phyloP scores from a whole-genome alignment of 306 rosid genomes.

The Dryas octopetala region DNA sequence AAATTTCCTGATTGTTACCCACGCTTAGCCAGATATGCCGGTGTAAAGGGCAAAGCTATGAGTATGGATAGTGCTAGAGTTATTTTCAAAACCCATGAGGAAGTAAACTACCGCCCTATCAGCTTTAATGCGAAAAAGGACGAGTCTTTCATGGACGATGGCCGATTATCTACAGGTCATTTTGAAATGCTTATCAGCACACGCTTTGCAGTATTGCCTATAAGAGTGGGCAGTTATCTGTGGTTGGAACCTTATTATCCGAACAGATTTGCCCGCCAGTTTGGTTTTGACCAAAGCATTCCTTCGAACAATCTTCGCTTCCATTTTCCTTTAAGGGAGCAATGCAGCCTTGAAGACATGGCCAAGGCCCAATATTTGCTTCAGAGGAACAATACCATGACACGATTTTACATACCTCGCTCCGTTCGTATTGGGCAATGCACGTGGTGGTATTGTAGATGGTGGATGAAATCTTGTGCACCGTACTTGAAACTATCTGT shows the following conservation, averaged over 20 bases:
- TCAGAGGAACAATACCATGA: neutral
- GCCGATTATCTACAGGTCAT: no score
- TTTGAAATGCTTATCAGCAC: neutral
- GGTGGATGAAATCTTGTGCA: no score
- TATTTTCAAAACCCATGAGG: no score
- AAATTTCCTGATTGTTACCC: neutral
- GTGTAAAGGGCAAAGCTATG: neutral
- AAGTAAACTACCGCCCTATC: neutral
- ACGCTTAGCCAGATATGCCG: neutral
- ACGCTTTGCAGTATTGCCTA: neutral
- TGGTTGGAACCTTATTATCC: neutral
- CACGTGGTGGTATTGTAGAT: neutral
- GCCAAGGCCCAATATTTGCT: neutral
- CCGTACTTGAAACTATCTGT: no score
- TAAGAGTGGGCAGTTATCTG: neutral
- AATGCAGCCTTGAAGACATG: neutral
- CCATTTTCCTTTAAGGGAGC: no score
- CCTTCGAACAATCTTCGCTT: neutral
- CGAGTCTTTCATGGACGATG: neutral
- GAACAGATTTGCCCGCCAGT: neutral
- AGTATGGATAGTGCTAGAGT: neutral
- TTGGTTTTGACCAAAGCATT: neutral
- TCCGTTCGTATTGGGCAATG: neutral
- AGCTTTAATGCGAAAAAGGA: no score
- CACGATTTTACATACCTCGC: neutral